phyloP scores from a whole-genome alignment of 306 rosid genomes.

The Ormosia emarginata region DNA sequence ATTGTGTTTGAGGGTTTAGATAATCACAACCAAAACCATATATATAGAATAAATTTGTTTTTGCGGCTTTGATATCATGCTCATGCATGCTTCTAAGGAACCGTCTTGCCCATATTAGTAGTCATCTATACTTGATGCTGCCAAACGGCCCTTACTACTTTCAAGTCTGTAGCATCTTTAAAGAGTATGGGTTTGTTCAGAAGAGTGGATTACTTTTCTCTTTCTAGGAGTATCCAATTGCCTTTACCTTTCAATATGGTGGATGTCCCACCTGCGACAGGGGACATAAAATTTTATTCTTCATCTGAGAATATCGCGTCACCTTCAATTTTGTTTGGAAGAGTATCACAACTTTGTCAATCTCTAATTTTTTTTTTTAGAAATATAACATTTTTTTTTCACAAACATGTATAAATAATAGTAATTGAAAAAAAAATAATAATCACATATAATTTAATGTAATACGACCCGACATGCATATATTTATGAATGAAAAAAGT shows the following conservation, averaged over 20 bases:
- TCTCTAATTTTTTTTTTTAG: too few relatives aligned
- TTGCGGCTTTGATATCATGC: constrained; percentile 26
- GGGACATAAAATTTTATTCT: constrained; percentile 33
- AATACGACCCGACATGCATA: too few relatives aligned
- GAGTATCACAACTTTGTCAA: too few relatives aligned
- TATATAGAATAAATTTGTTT: constrained; percentile 17
- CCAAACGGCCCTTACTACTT: constrained; percentile 36
- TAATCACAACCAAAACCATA: constrained; percentile 19
- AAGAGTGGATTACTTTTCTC: constrained; percentile 28
- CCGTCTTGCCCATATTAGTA: constrained; percentile 27
- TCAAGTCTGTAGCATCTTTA: constrained; percentile 30
- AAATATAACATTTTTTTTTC: background rate
- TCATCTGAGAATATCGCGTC: too few relatives aligned
- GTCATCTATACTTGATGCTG: constrained; percentile 39
- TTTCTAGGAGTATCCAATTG: constrained; percentile 27
- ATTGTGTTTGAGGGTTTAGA: constrained; percentile 11
- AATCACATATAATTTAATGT: too few relatives aligned
- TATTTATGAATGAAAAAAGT: too few relatives aligned
- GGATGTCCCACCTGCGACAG: constrained; percentile 37
- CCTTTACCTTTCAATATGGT: constrained; percentile 29
- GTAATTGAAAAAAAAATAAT: too few relatives aligned
- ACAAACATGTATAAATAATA: too few relatives aligned
- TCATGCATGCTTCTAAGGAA: constrained; percentile 30
- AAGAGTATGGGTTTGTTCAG: constrained; percentile 29
- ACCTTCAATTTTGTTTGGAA: too few relatives aligned